Conservation (phyloP, 2,329 filamentous ascomycete genomes). For the Penicillium brasilianum region DNA sequence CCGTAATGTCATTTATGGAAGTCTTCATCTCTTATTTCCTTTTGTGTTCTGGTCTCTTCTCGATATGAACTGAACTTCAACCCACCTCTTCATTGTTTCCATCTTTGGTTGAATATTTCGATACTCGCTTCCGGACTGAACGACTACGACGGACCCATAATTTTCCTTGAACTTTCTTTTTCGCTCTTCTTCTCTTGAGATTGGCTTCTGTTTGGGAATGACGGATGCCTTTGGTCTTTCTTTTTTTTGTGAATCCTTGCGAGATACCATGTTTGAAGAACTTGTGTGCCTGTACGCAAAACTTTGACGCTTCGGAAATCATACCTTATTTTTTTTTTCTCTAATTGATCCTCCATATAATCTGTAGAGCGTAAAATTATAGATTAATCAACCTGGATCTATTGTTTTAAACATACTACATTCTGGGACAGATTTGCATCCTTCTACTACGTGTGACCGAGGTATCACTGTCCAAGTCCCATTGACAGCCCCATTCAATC, state of each 20-base stretch:
- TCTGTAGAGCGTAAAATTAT: no score
- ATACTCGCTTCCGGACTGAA: conserved; percentile 15
- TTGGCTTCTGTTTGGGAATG: not conserved
- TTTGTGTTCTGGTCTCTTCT: conserved; percentile 6
- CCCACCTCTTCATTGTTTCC: conserved; percentile 15
- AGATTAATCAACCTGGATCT: no score
- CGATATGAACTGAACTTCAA: conserved; percentile 8
- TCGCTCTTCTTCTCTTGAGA: conserved; percentile 16
- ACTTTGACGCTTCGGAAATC: conserved; percentile 18
- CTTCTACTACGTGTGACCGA: no score
- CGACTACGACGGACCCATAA: conserved; percentile 24
- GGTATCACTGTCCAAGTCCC: no score
- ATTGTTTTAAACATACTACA: no score
- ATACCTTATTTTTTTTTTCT: conserved; percentile 10
- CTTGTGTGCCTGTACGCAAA: conserved; percentile 25
- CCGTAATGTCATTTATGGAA: not conserved
- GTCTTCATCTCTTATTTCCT: not conserved
- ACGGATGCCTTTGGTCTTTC: conserved; percentile 13
- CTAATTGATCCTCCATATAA: not conserved
- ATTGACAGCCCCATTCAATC: no score
- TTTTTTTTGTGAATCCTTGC: conserved; percentile 24
- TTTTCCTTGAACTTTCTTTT: not conserved
- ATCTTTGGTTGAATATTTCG: conserved; percentile 6
- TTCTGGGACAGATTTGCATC: no score
- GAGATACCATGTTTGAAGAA: conserved; percentile 33